Base-by-base conservation (phyloP, 2,329 filamentous ascomycete genomes). In the Tolypocladium ophioglossoides region DNA sequence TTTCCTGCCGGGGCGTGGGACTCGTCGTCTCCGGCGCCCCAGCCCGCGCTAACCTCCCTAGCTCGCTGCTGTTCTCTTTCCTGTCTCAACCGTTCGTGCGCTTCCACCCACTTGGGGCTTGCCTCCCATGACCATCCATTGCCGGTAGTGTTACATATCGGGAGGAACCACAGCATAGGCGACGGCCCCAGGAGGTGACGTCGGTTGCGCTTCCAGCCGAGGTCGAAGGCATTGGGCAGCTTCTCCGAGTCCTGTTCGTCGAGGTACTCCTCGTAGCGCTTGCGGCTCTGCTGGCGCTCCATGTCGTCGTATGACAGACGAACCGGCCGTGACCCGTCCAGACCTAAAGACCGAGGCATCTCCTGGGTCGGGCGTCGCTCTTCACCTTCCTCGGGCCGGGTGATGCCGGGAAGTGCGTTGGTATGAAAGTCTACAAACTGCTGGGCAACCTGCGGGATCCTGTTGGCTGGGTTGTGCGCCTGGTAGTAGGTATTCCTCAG, bases 81-180 rank as follows among this genome's bases (percentile, higher is more conserved):
- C 11, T 64, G 61, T 5, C 74, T 72, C n/a, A 91, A 75, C 22
- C 74, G 74, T 7, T 90, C 84, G 46, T 85, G 77, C 4, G 85
- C 87, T 38, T 85, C 83, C 3, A 88, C 58, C 87, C 94, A 99
- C 60, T 82, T 83, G 1, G 82, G 78, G 64, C 84, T 95, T 1
- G 91, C 81, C 63, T 96, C 91, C 94, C 94, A 99, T 47, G 78
- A 79, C 92, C 92, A 99, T 24, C 94, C 94, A 68, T 99, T 89
- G 37, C 92, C 92, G 0, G 83, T 88, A 2, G 91, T 95, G 64
- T 87, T 97, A 68, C 81, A 83, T 48, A 97, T 74, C 0, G 94
- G 94, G 1, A 97, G 57, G 32, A 78, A 72, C 92, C 94, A 97
- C 10, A 94, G 74, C 30, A 81, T 70, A 1, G 84, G 84, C 1